Evolutionary conservation across 805 yeast species (phyloP).

Genomic region (Saccharomycodes ludwigii): DNA sequence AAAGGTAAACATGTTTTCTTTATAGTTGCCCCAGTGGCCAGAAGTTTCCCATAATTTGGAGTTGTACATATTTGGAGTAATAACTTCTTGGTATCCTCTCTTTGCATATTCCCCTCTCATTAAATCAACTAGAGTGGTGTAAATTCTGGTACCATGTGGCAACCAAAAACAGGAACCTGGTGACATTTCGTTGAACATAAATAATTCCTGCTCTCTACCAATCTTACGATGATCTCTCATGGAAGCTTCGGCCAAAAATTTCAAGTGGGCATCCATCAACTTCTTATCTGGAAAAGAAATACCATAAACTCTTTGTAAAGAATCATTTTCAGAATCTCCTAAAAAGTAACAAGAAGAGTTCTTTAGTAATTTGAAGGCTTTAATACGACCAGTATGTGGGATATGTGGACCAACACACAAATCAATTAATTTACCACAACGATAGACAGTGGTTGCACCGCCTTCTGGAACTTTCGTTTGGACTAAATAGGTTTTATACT

Average conservation of each 20-base stretch:
- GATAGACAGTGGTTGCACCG: constrained; percentile 89
- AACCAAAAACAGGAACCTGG: constrained; percentile 99
- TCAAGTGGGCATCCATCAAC: constrained; percentile 85
- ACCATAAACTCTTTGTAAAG: constrained; percentile 95
- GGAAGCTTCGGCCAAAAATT: constrained; percentile 92
- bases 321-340: constrained; percentile 87
- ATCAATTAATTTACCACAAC: constrained; percentile 96
- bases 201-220: constrained; percentile 93
- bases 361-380: constrained; percentile 86
- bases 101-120: constrained; percentile 75
- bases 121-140: constrained; percentile 72
- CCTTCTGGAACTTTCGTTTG: constrained; percentile 88
- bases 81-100: constrained; percentile 96
- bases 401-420: constrained; percentile 96
- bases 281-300: constrained; percentile 97
- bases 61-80: constrained; percentile 98
- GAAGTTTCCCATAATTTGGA: constrained; percentile 96
- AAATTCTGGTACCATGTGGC: constrained; percentile 97
- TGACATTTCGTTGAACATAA: constrained; percentile 89
- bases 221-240: constrained; percentile 92
- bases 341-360: constrained; percentile 93
- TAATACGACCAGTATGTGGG: constrained; percentile 93
- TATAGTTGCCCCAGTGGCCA: constrained; percentile 97
- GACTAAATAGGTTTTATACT: constrained; percentile 84
- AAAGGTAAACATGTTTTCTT: constrained; percentile 93